phyloP scores from a whole-genome alignment of 148 eudicot species.

The Camellia lanceoleosa region DNA sequence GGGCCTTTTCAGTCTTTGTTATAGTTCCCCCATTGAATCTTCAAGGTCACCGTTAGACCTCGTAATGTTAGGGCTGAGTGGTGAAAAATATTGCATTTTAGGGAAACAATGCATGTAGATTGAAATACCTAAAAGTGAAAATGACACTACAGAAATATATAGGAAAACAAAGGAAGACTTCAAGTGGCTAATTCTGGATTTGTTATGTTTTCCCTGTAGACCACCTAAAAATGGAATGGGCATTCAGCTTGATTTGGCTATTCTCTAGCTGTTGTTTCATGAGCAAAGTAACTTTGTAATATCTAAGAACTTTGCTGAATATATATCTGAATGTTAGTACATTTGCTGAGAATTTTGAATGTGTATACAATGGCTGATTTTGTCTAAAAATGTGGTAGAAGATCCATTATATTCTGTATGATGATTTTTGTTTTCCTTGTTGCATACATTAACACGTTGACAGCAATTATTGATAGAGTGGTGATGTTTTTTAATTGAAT shows the following conservation, averaged over 20 bases:
- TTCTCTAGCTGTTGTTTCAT: constrained; percentile 8
- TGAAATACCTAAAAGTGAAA: neutral
- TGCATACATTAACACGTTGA: neutral
- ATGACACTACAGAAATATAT: neutral
- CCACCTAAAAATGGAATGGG: neutral
- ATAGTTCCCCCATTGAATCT: neutral
- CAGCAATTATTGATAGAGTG: neutral
- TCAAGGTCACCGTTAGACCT: neutral
- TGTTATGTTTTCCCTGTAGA: neutral
- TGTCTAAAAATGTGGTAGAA: neutral
- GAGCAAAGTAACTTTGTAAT: neutral
- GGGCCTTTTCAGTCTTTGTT: neutral
- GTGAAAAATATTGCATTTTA: neutral
- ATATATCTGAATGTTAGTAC: constrained; percentile 6
- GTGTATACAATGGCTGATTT: neutral
- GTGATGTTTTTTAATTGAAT: neutral
- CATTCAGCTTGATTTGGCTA: neutral
- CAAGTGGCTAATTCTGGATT: neutral
- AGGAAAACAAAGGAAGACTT: neutral
- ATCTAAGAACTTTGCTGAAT: neutral
- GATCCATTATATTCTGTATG: neutral
- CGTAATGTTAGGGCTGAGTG: neutral
- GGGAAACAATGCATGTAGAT: neutral
- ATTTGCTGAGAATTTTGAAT: neutral
- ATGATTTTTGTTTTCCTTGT: neutral